phyloP scores from a whole-genome alignment of 2,329 filamentous ascomycete species.

The Atkinsonella hypoxylon region DNA sequence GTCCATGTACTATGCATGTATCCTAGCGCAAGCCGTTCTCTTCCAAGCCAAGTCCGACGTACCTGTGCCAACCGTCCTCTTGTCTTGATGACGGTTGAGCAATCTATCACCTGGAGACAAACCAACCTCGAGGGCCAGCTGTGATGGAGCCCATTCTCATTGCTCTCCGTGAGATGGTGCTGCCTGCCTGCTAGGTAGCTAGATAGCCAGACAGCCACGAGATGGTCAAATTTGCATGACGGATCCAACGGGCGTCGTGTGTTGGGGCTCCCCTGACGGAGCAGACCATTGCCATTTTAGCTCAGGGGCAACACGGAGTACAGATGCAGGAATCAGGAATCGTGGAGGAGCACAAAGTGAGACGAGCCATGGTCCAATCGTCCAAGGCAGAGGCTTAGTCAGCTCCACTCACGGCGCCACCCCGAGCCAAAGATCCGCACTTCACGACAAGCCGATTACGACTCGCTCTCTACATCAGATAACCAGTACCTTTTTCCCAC shows the following conservation, averaged over 20 bases:
- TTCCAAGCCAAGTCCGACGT: background rate
- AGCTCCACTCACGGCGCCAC: constrained; percentile 4
- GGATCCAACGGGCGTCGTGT: too few species aligned
- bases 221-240: too few species aligned
- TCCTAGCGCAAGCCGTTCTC: too few species aligned
- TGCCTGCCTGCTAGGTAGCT: too few species aligned
- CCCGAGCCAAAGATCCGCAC: constrained; percentile 3
- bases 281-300: background rate
- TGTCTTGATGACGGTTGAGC: background rate
- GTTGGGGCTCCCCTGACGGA: background rate
- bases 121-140: background rate
- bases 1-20: background rate
- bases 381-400: background rate
- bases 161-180: background rate
- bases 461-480: too few species aligned
- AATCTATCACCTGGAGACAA: background rate
- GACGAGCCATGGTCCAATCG: constrained; percentile 22
- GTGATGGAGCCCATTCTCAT: background rate
- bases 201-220: background rate
- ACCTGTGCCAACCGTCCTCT: background rate
- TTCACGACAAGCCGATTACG: too few species aligned
- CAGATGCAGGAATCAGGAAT: constrained; percentile 19
- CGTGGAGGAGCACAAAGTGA: constrained; percentile 15
- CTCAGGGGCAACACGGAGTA: constrained; percentile 7
- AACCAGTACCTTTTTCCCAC: too few species aligned